These are phyloP conservation scores for Fusarium setosum DNA, from an alignment of 2,329 filamentous ascomycete species.

Conservation along the genomic window DNA sequence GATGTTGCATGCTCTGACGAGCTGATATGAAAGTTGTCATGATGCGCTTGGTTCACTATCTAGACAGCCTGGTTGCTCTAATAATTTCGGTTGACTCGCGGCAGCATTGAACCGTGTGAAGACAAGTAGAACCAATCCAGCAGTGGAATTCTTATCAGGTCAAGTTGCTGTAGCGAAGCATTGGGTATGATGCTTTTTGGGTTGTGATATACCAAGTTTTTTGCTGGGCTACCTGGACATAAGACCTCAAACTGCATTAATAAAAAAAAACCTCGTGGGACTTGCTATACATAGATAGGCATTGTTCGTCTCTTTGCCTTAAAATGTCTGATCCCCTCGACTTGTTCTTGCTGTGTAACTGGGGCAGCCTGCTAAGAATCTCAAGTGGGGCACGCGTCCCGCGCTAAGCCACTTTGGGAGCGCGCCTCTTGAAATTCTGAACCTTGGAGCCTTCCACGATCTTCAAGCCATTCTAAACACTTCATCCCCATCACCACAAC, in stretches of 20 bases:
- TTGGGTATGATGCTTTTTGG: too few species aligned
- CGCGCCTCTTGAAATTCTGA: constrained; percentile 49
- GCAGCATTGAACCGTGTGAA: neutral
- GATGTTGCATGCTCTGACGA: constrained; percentile 17
- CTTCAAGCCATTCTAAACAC: constrained; percentile 34
- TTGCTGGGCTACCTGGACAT: too few species aligned
- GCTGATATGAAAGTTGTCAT: constrained; percentile 37
- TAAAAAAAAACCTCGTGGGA: too few species aligned
- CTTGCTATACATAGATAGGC: too few species aligned
- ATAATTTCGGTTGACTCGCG: neutral
- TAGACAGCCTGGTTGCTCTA: constrained; percentile 21
- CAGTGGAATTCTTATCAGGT: too few species aligned
- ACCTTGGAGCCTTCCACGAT: constrained; percentile 33
- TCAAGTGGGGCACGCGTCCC: neutral
- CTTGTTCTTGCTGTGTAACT: neutral
- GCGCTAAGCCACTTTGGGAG: constrained; percentile 46
- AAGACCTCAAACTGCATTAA: too few species aligned
- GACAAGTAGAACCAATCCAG: too few species aligned
- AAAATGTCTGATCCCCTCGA: too few species aligned
- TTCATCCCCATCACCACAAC: constrained; percentile 33
- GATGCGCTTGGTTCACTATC: constrained; percentile 30
- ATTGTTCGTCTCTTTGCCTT: too few species aligned
- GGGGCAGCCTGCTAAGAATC: neutral
- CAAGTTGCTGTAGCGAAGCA: too few species aligned
- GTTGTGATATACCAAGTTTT: too few species aligned